Percentiles rank a stretch among this genome's conserved stretches.
phyloP scores from a whole-genome alignment of 2,329 filamentous ascomycete species.

The Aureobasidium vineae region DNA sequence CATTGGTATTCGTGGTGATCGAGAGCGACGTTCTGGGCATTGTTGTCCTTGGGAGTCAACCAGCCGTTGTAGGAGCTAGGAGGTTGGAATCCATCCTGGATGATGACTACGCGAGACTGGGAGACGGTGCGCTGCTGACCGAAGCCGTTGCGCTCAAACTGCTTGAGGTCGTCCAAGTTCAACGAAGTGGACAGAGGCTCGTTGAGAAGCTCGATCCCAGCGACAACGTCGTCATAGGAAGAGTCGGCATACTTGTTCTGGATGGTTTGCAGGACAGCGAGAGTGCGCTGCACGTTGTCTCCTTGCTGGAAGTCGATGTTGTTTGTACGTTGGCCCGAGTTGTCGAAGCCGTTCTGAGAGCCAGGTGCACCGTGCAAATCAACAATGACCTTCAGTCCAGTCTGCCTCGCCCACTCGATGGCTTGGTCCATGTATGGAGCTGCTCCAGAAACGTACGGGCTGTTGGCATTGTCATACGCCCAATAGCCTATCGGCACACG shows the following conservation, averaged over 20 bases:
- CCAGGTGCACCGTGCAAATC: constrained; percentile 58
- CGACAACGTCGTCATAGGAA: constrained; percentile 58
- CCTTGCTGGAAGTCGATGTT: constrained; percentile 49
- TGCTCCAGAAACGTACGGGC: constrained; percentile 54
- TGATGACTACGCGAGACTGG: constrained; percentile 48
- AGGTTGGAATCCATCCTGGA: constrained; percentile 58
- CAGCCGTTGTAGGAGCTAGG: constrained; percentile 61
- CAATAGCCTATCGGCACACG: constrained; percentile 60
- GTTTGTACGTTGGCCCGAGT: constrained; percentile 54
- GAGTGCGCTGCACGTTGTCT: constrained; percentile 51
- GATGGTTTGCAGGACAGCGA: constrained; percentile 58
- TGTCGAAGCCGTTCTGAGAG: constrained; percentile 62
- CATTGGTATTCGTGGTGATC: constrained; percentile 70
- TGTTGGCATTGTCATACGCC: constrained; percentile 54
- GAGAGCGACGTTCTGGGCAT: constrained; percentile 56
- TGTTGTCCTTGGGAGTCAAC: constrained; percentile 52
- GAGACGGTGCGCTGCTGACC: constrained; percentile 40
- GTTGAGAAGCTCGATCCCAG: constrained; percentile 58
- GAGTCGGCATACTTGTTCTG: constrained; percentile 56
- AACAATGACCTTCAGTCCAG: constrained; percentile 57
- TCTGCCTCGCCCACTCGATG: constrained; percentile 55
- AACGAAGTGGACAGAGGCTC: constrained; percentile 54
- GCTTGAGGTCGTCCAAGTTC: constrained; percentile 47
- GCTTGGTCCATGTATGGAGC: constrained; percentile 56
- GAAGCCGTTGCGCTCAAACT: constrained; percentile 58